A percentile compares a stretch with the other conserved stretches of the same genome.
These are phyloP conservation scores for Capsicum pubescens DNA, from an alignment of 257 asterid genomes.

Conservation along the genomic window DNA sequence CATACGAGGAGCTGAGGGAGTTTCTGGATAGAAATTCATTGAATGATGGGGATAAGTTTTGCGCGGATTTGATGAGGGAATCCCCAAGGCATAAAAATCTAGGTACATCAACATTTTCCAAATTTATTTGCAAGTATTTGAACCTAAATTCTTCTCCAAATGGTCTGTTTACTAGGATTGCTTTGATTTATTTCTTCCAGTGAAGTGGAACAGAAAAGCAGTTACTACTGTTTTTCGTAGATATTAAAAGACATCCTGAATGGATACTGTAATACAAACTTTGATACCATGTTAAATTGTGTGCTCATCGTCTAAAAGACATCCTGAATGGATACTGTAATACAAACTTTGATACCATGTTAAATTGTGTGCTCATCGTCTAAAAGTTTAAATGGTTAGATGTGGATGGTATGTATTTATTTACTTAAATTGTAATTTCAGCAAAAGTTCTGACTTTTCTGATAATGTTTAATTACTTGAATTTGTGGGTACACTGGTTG, in stretches of 20 bases:
- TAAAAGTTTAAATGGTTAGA: neutral
- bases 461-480: neutral
- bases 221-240: too few relatives aligned
- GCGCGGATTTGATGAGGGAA: slow-evolving; percentile 82
- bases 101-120: slow-evolving; percentile 43
- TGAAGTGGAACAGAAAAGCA: too few relatives aligned
- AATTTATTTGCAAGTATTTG: neutral
- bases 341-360: neutral
- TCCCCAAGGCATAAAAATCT: slow-evolving; percentile 66
- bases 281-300: neutral
- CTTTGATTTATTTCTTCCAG: too few relatives aligned
- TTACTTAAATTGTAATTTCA: too few relatives aligned
- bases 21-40: slow-evolving; percentile 66
- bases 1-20: slow-evolving; percentile 63
- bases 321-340: neutral
- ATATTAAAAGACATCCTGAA: too few relatives aligned
- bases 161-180: too few relatives aligned
- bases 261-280: neutral
- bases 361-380: neutral
- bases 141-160: too few relatives aligned
- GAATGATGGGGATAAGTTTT: slow-evolving; percentile 77
- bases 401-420: slow-evolving; percentile 9
- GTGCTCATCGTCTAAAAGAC: neutral
- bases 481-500: slow-evolving; percentile 18
- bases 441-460: neutral